Evolutionary conservation across 169 alveolate species (phyloP), one percentile per base, ranked within the genome.

Genomic region (Eimeria falciformis): DNA sequence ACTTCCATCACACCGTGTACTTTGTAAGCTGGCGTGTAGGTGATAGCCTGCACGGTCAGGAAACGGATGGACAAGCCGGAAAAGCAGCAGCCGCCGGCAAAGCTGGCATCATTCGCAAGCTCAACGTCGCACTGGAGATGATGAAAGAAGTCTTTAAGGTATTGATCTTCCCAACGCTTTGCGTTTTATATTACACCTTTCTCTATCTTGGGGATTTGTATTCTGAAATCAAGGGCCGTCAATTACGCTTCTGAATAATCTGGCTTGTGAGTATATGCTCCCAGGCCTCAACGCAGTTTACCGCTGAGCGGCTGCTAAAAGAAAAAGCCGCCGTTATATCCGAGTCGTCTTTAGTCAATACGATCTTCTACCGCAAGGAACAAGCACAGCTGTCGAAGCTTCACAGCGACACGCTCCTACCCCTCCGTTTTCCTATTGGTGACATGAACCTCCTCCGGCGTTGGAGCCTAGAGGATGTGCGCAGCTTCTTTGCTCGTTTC

Each of bases 1-100:
- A 96, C 92, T 96, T 95, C 92, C 97, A 96, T 77, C 98, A 96
- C 79, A 96, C 97, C 27, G 97, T 96, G 53, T 96, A 96, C 91
- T 96, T 94, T 73, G 94, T 95, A 55, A 93, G 96, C 75, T 94
- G 96, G 92, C 95, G 96, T 25, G 94, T 79, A 46, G 92, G 90
- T 37, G 91, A 78, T 18, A 73, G 55, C 71, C 3, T 43, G 68
- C 84, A 62, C 18, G 29, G 50, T 3, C 56, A 27, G 75, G 25
- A 68, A 23, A 14, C 82, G 4, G 23, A 50, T 11, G 25, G 75
- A 14, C 33, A 47, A 66, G 58, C 25, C 23, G 53, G 81, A 65
- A 82, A 75, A 58, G 56, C 23, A 18, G 46, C 25, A 17, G 55
- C 69, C 37, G 88, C 33, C 53, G 33, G 47, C 37, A 29, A 77